Evolutionary conservation across 768 basidiomycete species (phyloP), one percentile per base, ranked within the genome.

Genomic region (Tephrocybe rancida): DNA sequence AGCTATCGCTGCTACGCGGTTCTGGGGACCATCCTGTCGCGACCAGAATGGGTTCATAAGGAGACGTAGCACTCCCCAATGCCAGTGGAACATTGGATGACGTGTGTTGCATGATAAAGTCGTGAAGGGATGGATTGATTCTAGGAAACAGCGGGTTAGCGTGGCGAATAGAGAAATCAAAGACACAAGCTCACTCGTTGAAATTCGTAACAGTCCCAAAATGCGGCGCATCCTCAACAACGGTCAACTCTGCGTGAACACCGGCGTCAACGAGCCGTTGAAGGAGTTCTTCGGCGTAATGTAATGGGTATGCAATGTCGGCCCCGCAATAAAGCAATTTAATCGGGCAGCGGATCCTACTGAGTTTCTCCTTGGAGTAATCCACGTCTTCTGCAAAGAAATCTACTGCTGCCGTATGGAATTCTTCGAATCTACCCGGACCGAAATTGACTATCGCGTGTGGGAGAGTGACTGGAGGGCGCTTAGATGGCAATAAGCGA

Each of bases 301-400:
- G 39, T 5, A 70, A n/a, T 7, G 66, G 64, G 53, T 75, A 75
- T 7, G 70, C 72, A 39, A 76, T 64, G 43, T 75, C 75, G 6
- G 54, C 64, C 11, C 57, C 54, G 54, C 73, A 71, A 38, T 74
- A 68, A 3, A 74, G 52, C 7, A 76, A 56, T 25, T 61, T 57
- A 0, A 75, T 60, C 2, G 73, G 73, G 45, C 67, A 67, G 2
- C 49, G 54, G 25, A 73, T 62, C 26, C 58, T 62, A n/a, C 53
- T 26, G 19, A 75, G 62, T 18, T 54, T 51, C 7, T 59, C 48
- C 7, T 32, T 46, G 5, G 69, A 35, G 41, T 64, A 61, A 8
- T 63, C 56, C 30, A 58, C 55, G 19, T 65, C 66, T 25, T 72
- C 63, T 5, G 54, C 44, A 48, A 73, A 70, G 48, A 71, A 71